phyloP scores from a whole-genome alignment of 2,329 filamentous ascomycete species.

The Aspergillus floridensis region DNA sequence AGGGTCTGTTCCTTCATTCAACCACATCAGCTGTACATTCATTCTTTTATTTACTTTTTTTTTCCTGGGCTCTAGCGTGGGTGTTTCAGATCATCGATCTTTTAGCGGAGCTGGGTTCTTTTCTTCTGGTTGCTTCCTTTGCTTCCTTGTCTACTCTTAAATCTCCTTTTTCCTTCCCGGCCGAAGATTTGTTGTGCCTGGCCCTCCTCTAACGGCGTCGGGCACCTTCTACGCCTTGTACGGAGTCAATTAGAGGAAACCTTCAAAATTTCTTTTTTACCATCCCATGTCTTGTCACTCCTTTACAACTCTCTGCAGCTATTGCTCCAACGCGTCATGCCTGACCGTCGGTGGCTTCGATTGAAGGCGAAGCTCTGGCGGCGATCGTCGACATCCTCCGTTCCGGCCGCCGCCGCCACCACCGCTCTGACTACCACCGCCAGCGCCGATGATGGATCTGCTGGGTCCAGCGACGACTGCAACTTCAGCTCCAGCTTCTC shows the following conservation, averaged over 20 bases:
- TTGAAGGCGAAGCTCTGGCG: slow-evolving; percentile 38
- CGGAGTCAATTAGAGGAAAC: neutral
- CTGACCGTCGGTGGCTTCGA: slow-evolving; percentile 36
- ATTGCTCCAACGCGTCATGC: slow-evolving; percentile 23
- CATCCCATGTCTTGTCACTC: neutral
- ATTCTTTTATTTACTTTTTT: neutral
- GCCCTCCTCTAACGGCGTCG: neutral
- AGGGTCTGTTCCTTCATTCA: slow-evolving; percentile 1
- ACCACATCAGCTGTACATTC: neutral
- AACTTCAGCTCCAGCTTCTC: slow-evolving; percentile 1
- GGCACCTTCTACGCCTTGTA: neutral
- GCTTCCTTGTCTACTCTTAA: neutral
- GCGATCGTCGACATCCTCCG: slow-evolving; percentile 32
- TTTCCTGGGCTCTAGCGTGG: neutral
- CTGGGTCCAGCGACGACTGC: slow-evolving; percentile 3
- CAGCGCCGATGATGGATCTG: neutral
- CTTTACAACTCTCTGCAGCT: neutral
- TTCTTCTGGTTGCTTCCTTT: neutral
- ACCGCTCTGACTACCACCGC: slow-evolving; percentile 9
- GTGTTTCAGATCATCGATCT: neutral
- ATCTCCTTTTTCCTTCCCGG: neutral
- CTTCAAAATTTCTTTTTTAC: neutral
- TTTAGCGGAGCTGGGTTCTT: neutral
- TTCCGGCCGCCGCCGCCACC: slow-evolving; percentile 9
- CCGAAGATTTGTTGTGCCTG: neutral